Conservation (phyloP, 805 yeast genomes). For the Soucietia sequanensis region DNA sequence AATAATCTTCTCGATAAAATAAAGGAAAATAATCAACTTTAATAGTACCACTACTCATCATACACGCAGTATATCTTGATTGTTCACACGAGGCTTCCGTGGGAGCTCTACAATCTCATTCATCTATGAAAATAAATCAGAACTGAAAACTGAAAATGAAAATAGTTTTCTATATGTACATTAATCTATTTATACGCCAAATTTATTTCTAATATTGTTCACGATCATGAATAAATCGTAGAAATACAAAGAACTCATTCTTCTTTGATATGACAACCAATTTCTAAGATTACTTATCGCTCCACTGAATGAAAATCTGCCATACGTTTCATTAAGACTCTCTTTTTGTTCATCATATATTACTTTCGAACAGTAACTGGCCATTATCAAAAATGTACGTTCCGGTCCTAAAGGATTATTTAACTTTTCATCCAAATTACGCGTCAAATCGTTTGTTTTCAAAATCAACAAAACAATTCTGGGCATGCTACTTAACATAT, state of each 20-base stretch:
- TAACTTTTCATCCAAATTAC: conserved; percentile 82
- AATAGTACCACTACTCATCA: no score
- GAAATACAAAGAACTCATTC: conserved; percentile 29
- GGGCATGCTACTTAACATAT: conserved; percentile 75
- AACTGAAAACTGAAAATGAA: no score
- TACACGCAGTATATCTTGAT: no score
- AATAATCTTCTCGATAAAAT: conserved; percentile 76
- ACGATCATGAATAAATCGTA: conserved; percentile 32
- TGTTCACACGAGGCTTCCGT: no score
- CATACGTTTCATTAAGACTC: conserved; percentile 15
- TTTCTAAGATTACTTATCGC: conserved; percentile 13
- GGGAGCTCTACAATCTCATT: no score
- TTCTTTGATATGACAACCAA: conserved; percentile 35
- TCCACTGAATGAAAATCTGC: conserved; percentile 19
- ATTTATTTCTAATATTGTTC: conserved; percentile 9
- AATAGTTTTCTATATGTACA: no score
- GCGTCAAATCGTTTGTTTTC: conserved; percentile 90
- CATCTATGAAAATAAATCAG: no score
- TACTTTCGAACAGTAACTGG: conserved; percentile 80
- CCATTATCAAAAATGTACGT: conserved; percentile 84
- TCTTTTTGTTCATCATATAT: conserved; percentile 70
- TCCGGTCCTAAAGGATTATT: conserved; percentile 84
- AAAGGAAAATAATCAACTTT: conserved; percentile 38
- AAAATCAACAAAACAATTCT: conserved; percentile 79
- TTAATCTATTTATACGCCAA: conserved; percentile 1